phyloP scores from a whole-genome alignment of 116 monocot genomes.

The Cymodocea nodosa region DNA sequence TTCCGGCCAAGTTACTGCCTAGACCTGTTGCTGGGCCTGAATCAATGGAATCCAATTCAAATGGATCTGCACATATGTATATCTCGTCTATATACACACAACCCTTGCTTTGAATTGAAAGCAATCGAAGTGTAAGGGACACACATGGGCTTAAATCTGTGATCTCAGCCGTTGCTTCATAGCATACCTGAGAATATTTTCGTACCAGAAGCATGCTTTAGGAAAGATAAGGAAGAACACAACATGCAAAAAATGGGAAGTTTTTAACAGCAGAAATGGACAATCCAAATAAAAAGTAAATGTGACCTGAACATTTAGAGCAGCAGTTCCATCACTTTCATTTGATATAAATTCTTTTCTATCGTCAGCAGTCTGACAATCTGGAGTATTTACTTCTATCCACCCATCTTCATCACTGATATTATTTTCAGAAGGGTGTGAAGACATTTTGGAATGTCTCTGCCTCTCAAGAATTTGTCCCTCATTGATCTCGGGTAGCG shows the following conservation, averaged over 20 bases:
- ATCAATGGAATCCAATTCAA: slow-evolving; percentile 25
- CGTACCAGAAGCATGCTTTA: background rate
- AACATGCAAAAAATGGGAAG: background rate
- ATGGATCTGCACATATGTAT: slow-evolving; percentile 84
- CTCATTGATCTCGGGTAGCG: slow-evolving; percentile 6
- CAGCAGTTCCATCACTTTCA: slow-evolving; percentile 4
- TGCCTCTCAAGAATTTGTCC: slow-evolving; percentile 7
- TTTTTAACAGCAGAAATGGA: too few species aligned
- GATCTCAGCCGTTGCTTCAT: slow-evolving; percentile 90
- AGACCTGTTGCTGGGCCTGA: slow-evolving; percentile 11
- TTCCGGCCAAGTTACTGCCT: slow-evolving; percentile 20
- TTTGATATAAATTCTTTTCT: slow-evolving; percentile 5
- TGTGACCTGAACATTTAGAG: slow-evolving; percentile 29
- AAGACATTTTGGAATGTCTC: slow-evolving; percentile 7
- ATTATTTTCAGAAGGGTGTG: slow-evolving; percentile 17
- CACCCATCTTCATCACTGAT: slow-evolving; percentile 70
- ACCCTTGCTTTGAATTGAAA: slow-evolving; percentile 62
- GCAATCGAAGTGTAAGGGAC: slow-evolving; percentile 63
- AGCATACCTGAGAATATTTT: slow-evolving; percentile 34
- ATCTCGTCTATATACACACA: slow-evolving; percentile 66
- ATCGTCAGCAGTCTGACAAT: slow-evolving; percentile 15
- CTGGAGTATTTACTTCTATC: slow-evolving; percentile 57
- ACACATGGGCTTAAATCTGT: slow-evolving; percentile 62
- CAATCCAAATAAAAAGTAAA: slow-evolving; percentile 1
- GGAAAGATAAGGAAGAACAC: background rate